These are phyloP conservation scores for Monosporascus sp. DNA, from an alignment of 2,329 filamentous ascomycete species.

Conservation along the genomic window DNA sequence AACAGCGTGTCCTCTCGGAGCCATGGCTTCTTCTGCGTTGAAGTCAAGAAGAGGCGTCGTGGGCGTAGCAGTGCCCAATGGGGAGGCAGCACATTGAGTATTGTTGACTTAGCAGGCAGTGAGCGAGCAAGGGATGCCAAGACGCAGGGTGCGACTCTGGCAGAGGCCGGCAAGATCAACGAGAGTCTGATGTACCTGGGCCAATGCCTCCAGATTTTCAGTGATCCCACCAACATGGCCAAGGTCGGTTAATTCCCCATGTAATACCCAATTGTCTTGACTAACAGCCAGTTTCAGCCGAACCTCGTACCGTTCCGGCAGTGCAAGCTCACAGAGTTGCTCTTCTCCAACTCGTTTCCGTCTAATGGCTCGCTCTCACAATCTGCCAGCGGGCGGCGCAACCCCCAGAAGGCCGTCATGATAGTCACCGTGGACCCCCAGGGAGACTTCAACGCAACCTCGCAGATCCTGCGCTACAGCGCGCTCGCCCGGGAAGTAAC, in stretches of 20 bases:
- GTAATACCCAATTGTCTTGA: no score
- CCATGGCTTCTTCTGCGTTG: slow-evolving; percentile 93
- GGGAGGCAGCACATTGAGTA: slow-evolving; percentile 73
- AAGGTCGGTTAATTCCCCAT: slow-evolving; percentile 50
- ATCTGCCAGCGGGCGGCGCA: slow-evolving; percentile 42
- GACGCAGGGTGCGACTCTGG: slow-evolving; percentile 85
- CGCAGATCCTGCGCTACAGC: slow-evolving; percentile 90
- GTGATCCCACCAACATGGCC: slow-evolving; percentile 65
- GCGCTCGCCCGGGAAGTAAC: slow-evolving; percentile 90
- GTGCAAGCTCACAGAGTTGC: slow-evolving; percentile 77
- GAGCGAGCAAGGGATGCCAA: slow-evolving; percentile 91
- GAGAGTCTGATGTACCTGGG: slow-evolving; percentile 97
- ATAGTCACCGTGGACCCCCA: slow-evolving; percentile 90
- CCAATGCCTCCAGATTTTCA: slow-evolving; percentile 94
- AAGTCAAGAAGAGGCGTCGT: slow-evolving; percentile 74
- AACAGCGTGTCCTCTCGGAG: slow-evolving; percentile 90
- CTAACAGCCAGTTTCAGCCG: slow-evolving; percentile 39
- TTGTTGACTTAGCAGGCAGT: slow-evolving; percentile 90
- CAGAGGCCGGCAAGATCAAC: slow-evolving; percentile 97
- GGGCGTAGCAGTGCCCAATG: slow-evolving; percentile 54
- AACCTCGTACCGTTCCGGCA: slow-evolving; percentile 74
- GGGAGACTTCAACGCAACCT: slow-evolving; percentile 94
- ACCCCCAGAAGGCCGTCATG: slow-evolving; percentile 88
- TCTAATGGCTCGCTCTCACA: slow-evolving; percentile 46
- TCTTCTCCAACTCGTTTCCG: slow-evolving; percentile 85